These are phyloP conservation scores for Daldinia loculata DNA, from an alignment of 495 filamentous ascomycete species.

Conservation along the genomic window DNA sequence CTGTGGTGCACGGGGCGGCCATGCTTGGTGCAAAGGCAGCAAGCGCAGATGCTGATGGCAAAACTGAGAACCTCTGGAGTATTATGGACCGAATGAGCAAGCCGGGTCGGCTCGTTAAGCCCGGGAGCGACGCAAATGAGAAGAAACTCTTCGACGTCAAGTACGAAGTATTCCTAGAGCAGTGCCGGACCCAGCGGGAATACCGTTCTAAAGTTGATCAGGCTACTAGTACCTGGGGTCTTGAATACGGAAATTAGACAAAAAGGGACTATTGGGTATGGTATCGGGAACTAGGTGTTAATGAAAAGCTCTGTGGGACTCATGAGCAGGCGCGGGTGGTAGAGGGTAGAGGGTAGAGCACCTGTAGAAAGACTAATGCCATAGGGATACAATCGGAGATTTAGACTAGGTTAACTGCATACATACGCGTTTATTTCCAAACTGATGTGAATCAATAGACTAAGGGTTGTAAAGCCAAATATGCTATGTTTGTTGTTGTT, in stretches of 20 bases:
- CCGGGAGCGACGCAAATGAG: conserved; percentile 72
- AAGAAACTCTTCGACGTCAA: conserved; percentile 84
- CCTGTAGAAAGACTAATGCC: conserved; percentile 5
- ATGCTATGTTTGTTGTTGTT: neutral
- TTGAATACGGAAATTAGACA: conserved; percentile 26
- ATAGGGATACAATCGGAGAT: conserved; percentile 6
- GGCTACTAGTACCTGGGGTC: conserved; percentile 62
- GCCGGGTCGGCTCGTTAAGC: conserved; percentile 82
- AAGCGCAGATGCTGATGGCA: conserved; percentile 75
- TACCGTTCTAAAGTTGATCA: conserved; percentile 75
- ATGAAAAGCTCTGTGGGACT: conserved; percentile 3
- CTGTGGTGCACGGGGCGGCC: conserved; percentile 95
- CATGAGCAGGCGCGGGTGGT: neutral
- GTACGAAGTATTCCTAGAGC: conserved; percentile 84
- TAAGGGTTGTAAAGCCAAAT: neutral
- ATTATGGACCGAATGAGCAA: conserved; percentile 99
- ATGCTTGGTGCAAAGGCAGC: conserved; percentile 98
- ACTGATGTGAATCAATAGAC: neutral
- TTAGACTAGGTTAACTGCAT: neutral
- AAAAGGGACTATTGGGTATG: conserved; percentile 11
- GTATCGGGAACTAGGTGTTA: conserved; percentile 3
- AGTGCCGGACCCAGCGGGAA: conserved; percentile 75
- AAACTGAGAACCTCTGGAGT: conserved; percentile 86
- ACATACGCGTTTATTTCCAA: neutral
- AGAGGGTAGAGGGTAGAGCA: neutral